Evolutionary conservation across 2,329 filamentous ascomycete genomes (phyloP).

Genomic region (Drechmeria coniospora): DNA sequence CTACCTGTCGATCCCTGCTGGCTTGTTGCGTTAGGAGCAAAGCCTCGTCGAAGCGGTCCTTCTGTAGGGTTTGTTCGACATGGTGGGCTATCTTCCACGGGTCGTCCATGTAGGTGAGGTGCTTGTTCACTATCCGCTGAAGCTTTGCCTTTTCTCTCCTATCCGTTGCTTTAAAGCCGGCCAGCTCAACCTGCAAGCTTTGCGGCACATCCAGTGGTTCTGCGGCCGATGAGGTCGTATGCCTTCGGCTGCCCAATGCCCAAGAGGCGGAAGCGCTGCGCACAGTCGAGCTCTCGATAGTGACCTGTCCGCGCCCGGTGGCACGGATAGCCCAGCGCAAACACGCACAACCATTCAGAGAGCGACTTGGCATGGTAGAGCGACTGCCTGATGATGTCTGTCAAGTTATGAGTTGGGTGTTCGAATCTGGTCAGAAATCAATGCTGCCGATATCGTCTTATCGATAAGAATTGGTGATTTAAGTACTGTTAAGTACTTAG

Average conservation of each 20-base stretch:
- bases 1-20: constrained; percentile 47
- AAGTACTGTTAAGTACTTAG: too few relatives aligned
- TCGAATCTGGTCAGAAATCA: too few relatives aligned
- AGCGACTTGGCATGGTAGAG: constrained; percentile 13
- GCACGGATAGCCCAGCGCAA: constrained; percentile 11
- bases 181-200: constrained; percentile 7
- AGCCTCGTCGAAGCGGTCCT: constrained; percentile 50
- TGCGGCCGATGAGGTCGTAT: constrained; percentile 6
- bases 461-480: too few relatives aligned
- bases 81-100: constrained; percentile 57
- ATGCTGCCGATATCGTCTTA: too few relatives aligned
- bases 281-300: too few relatives aligned
- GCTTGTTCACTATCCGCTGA: constrained; percentile 29
- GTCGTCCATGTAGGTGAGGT: constrained; percentile 51
- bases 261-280: constrained; percentile 4
- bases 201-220: constrained; percentile 9
- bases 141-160: constrained; percentile 13
- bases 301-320: constrained; percentile 3
- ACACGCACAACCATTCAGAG: constrained; percentile 13
- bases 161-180: constrained; percentile 3
- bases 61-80: constrained; percentile 43
- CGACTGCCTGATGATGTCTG: too few relatives aligned
- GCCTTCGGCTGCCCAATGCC: constrained; percentile 4
- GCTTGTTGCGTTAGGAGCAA: constrained; percentile 51
- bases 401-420: too few relatives aligned